A percentile compares a stretch with the other conserved stretches of the same genome.
Conservation (phyloP, 2,329 filamentous ascomycete species). For the Zopfia rhizophila region DNA sequence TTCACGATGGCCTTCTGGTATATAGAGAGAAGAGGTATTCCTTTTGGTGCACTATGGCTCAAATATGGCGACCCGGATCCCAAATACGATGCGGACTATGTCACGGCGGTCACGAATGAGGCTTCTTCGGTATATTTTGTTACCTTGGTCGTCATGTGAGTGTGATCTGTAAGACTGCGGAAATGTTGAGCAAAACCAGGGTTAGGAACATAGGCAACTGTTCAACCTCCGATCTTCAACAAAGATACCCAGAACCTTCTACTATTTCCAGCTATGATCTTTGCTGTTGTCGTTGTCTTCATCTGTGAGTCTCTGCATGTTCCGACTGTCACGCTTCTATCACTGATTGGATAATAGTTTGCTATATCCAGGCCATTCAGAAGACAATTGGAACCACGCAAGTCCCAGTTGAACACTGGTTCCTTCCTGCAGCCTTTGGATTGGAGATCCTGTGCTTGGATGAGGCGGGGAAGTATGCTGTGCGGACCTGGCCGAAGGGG, state of each 20-base stretch:
- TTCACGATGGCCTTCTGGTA: slow-evolving; percentile 61
- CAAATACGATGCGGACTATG: slow-evolving; percentile 35
- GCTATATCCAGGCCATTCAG: slow-evolving; percentile 74
- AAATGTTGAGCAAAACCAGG: not conserved
- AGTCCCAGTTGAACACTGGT: slow-evolving; percentile 79
- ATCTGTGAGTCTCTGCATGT: slow-evolving; percentile 54
- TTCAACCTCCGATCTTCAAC: slow-evolving; percentile 76
- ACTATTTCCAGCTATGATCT: slow-evolving; percentile 75
- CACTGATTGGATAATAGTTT: slow-evolving; percentile 31
- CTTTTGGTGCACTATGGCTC: slow-evolving; percentile 75
- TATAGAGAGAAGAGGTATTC: slow-evolving; percentile 64
- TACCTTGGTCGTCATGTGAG: slow-evolving; percentile 80
- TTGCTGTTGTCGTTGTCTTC: slow-evolving; percentile 74
- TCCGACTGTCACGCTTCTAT: slow-evolving; percentile 6
- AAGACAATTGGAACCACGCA: slow-evolving; percentile 67
- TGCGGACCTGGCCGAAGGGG: slow-evolving; percentile 69
- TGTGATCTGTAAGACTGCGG: slow-evolving; percentile 11
- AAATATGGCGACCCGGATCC: slow-evolving; percentile 42
- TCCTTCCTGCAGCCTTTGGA: slow-evolving; percentile 79
- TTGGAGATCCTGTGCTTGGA: slow-evolving; percentile 71
- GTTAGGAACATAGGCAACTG: slow-evolving; percentile 65
- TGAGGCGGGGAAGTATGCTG: slow-evolving; percentile 71
- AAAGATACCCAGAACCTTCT: slow-evolving; percentile 72
- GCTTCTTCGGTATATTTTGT: slow-evolving; percentile 82
- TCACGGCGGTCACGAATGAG: slow-evolving; percentile 65